phyloP scores from a whole-genome alignment of 805 yeast species.

The Ogataea saltuana region DNA sequence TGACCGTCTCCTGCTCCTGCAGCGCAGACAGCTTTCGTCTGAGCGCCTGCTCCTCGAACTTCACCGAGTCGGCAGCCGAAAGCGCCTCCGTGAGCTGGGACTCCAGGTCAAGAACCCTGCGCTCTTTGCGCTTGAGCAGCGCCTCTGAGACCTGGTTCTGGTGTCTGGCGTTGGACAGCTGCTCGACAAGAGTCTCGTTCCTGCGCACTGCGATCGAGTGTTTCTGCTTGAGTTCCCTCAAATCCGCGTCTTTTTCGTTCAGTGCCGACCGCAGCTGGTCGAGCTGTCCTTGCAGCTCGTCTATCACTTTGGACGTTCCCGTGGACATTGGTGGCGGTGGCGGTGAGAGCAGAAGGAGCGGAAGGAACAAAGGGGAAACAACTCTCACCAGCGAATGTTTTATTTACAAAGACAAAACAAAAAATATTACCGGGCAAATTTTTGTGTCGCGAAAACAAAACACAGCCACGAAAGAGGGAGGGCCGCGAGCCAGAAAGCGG shows the following conservation, averaged over 20 bases:
- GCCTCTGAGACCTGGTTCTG: constrained; percentile 76
- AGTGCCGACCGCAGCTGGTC: constrained; percentile 29
- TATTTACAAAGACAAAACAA: too few species aligned
- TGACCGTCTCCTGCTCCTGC: constrained; percentile 45
- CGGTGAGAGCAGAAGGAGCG: neutral
- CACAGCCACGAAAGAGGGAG: too few species aligned
- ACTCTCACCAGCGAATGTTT: neutral
- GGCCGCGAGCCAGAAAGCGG: too few species aligned
- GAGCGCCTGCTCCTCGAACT: constrained; percentile 50
- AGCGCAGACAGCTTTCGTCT: constrained; percentile 50
- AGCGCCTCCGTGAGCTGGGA: constrained; percentile 49
- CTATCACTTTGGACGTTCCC: constrained; percentile 37
- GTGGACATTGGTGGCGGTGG: constrained; percentile 6
- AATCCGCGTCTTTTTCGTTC: constrained; percentile 30
- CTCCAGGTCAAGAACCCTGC: constrained; percentile 68
- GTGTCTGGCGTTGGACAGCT: constrained; percentile 68
- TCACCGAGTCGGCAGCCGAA: constrained; percentile 48
- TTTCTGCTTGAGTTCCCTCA: constrained; percentile 54
- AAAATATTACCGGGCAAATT: too few species aligned
- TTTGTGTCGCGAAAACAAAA: too few species aligned
- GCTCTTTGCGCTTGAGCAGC: constrained; percentile 65
- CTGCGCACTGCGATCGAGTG: constrained; percentile 43
- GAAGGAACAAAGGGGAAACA: neutral
- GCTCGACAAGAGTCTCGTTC: constrained; percentile 60
- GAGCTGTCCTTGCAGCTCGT: constrained; percentile 33